Conservation (phyloP, 75 land plant genomes). For the Cryptomeria japonica region DNA sequence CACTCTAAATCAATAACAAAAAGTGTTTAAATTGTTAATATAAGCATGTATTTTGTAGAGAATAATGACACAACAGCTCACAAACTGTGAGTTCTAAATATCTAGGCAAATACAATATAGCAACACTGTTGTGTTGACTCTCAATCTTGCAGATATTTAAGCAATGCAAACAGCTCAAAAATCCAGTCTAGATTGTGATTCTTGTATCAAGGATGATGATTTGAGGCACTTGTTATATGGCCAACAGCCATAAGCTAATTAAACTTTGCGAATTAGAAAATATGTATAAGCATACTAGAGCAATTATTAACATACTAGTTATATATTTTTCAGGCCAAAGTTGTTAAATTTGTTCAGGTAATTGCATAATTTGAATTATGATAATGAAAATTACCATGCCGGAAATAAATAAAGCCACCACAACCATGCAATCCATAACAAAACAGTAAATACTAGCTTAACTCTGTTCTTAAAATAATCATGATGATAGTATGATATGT, state of each 20-base stretch:
- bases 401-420: not conserved
- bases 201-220: not conserved
- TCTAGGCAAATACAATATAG: not conserved
- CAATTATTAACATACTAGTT: not conserved
- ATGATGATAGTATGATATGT: not conserved
- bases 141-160: not conserved
- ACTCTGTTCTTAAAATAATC: not conserved
- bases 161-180: not conserved
- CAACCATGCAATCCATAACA: not conserved
- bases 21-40: not conserved
- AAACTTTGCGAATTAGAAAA: not conserved
- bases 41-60: not conserved
- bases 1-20: slow-evolving; percentile 66
- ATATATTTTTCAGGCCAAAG: not conserved
- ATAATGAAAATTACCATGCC: not conserved
- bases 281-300: not conserved
- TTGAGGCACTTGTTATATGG: not conserved
- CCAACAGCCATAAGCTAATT: not conserved
- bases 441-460: not conserved
- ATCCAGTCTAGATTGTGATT: not conserved
- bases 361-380: not conserved
- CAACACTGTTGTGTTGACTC: not conserved
- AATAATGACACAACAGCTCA: not conserved
- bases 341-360: not conserved
- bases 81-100: not conserved